Conservation (phyloP, 192 early-diverging fungal species). For the Allomyces macrogynus region DNA sequence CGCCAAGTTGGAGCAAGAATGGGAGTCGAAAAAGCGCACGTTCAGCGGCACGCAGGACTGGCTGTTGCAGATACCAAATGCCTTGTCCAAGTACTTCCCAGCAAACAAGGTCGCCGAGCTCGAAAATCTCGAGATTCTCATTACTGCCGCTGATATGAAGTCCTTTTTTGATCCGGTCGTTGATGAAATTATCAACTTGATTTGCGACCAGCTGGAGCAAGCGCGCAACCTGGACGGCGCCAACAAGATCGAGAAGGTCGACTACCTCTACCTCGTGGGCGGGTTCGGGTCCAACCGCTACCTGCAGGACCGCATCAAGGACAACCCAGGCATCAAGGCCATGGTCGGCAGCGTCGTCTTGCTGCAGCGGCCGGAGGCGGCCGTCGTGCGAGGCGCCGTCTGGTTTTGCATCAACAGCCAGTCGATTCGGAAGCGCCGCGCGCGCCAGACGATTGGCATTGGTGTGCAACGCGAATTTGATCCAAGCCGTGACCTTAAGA, state of each 20-base stretch:
- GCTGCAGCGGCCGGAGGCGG: not conserved
- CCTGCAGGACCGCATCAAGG: not conserved
- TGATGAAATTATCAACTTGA: not conserved
- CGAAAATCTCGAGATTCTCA: not conserved
- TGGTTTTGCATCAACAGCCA: not conserved
- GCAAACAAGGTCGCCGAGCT: not conserved
- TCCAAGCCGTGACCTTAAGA: not conserved
- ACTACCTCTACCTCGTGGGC: not conserved
- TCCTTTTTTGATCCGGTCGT: not conserved
- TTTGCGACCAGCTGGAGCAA: not conserved
- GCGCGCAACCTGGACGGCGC: not conserved
- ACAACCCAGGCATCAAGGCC: not conserved
- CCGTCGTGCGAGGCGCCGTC: not conserved
- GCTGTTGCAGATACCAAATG: too few species aligned
- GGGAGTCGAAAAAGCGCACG: too few species aligned
- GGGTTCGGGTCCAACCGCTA: not conserved
- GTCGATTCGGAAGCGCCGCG: not conserved
- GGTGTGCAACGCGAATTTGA: not conserved
- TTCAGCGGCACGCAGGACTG: too few species aligned
- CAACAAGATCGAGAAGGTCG: not conserved
- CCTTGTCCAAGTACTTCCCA: too few species aligned
- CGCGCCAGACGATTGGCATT: not conserved
- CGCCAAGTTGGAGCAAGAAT: too few species aligned
- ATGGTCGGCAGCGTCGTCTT: not conserved
- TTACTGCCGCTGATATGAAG: not conserved